A percentile compares a stretch with the other conserved stretches of the same genome.
Evolutionary conservation across 2,329 filamentous ascomycete genomes (phyloP).

Genomic region (Cladobotryum mycophilum): DNA sequence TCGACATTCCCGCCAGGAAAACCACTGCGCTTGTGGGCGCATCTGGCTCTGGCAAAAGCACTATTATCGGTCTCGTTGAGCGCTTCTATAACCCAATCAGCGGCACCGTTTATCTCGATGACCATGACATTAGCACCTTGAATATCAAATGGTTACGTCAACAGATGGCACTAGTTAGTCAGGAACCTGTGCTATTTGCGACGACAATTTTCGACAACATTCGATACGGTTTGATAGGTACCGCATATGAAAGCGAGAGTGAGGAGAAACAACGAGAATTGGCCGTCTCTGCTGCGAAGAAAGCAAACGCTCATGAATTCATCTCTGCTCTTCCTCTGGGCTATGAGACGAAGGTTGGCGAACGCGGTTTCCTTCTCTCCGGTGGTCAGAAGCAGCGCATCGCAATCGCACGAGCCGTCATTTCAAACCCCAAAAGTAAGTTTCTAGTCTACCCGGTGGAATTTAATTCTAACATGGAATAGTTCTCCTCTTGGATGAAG

Average conservation of each 20-base stretch:
- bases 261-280: conserved; percentile 64
- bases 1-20: conserved; percentile 83
- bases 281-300: conserved; percentile 74
- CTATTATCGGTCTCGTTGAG: conserved; percentile 86
- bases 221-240: conserved; percentile 81
- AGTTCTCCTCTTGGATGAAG: conserved; percentile 84
- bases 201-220: conserved; percentile 90
- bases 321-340: conserved; percentile 74
- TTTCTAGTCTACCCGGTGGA: too few relatives aligned
- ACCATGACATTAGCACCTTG: conserved; percentile 69
- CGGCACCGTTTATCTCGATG: conserved; percentile 74
- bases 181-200: conserved; percentile 86
- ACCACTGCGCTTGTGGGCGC: conserved; percentile 89
- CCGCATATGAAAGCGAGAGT: conserved; percentile 60
- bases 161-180: conserved; percentile 86
- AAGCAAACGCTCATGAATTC: conserved; percentile 92
- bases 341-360: conserved; percentile 89
- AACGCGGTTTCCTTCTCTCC: conserved; percentile 83
- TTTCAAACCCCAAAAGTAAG: conserved; percentile 76
- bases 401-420: conserved; percentile 83
- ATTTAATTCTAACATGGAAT: conserved; percentile 17
- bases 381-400: conserved; percentile 97
- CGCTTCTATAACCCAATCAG: conserved; percentile 87
- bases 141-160: conserved; percentile 89
- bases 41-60: conserved; percentile 91